These are phyloP conservation scores for Limnomonas spitsbergensis DNA, from an alignment of 139 green algal genomes.

Conservation along the genomic window DNA sequence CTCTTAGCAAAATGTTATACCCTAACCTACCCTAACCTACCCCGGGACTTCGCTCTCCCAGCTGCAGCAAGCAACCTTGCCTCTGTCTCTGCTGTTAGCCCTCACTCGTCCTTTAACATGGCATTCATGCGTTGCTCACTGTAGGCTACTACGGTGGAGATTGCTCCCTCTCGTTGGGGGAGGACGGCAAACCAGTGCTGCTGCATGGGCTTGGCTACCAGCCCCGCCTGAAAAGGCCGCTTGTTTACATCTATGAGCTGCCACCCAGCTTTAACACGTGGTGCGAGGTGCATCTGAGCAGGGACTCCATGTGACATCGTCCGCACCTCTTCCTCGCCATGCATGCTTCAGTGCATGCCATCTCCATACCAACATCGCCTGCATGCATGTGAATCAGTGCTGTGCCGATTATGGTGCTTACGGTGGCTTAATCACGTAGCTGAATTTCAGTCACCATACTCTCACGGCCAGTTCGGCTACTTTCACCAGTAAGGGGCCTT, in stretches of 20 bases:
- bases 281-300: neutral
- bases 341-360: neutral
- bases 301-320: neutral
- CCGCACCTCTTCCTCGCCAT: too few relatives aligned
- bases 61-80: neutral
- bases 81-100: neutral
- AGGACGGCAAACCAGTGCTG: constrained; percentile 24
- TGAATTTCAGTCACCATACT: neutral
- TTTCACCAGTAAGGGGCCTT: neutral
- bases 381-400: neutral
- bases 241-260: constrained; percentile 44
- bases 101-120: neutral
- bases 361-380: neutral
- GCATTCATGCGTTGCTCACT: neutral
- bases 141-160: constrained; percentile 36
- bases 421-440: neutral
- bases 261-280: constrained; percentile 19
- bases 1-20: too few relatives aligned
- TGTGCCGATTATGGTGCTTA: neutral
- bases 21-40: too few relatives aligned
- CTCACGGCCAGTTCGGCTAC: neutral
- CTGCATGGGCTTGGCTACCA: constrained; percentile 34
- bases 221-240: neutral
- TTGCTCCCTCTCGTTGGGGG: constrained; percentile 24
- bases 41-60: neutral